Conservation (phyloP, 2,329 filamentous ascomycete species). For the Lecanosticta acicola region DNA sequence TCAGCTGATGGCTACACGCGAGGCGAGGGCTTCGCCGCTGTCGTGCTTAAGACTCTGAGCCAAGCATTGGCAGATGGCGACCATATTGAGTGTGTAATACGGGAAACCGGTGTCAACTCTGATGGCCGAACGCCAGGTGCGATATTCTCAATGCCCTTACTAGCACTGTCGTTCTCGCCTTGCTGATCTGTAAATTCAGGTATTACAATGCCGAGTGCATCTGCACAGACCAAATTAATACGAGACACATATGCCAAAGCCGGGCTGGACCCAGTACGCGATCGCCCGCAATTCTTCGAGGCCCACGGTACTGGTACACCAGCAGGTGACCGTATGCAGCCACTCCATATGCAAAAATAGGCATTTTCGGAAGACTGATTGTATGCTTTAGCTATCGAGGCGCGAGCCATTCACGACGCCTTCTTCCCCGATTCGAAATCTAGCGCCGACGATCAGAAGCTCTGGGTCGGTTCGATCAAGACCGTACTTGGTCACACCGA, state of each 20-base stretch:
- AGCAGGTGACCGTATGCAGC: conserved; percentile 16
- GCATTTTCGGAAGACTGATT: too few species aligned
- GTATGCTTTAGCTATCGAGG: conserved; percentile 3
- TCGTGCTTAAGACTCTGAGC: conserved; percentile 28
- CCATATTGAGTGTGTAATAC: conserved; percentile 33
- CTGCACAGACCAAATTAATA: conserved; percentile 36
- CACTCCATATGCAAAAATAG: too few species aligned
- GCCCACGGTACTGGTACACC: conserved; percentile 27
- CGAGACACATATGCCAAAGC: conserved; percentile 48
- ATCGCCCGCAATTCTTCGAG: conserved; percentile 15
- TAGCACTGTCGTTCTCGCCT: too few species aligned
- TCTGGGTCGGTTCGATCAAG: conserved; percentile 25
- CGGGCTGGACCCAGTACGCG: conserved; percentile 38
- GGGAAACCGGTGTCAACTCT: conserved; percentile 33
- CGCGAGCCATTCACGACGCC: neutral
- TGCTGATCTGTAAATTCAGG: too few species aligned
- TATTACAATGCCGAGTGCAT: conserved; percentile 36
- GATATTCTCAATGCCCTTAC: too few species aligned
- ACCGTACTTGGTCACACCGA: conserved; percentile 25
- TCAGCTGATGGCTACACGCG: conserved; percentile 47
- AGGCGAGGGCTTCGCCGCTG: conserved; percentile 48
- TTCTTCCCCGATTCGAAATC: neutral
- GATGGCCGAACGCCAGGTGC: conserved; percentile 35
- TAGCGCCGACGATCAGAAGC: neutral
- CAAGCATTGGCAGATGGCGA: conserved; percentile 15